Evolutionary conservation across 225 moss, liverwort and hornwort species (phyloP).

Genomic region (Takakia lepidozioides): DNA sequence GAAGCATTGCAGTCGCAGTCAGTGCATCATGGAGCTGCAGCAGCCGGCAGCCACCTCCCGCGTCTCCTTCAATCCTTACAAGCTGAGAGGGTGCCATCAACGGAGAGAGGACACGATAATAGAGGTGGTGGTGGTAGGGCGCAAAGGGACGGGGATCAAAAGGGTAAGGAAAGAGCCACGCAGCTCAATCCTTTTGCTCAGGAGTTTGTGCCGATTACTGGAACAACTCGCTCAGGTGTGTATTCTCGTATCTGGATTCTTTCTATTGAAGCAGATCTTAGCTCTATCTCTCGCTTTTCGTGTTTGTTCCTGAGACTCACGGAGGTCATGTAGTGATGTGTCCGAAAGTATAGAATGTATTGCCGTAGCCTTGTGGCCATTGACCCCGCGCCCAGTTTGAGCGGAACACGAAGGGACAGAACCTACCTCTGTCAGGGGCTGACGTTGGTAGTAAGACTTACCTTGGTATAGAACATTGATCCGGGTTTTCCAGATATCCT

Average conservation of each 20-base stretch:
- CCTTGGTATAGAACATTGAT: too few relatives aligned
- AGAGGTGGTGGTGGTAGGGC: constrained; percentile 12
- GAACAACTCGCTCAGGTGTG: constrained; percentile 27
- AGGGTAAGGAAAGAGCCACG: constrained; percentile 18
- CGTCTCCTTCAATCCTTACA: too few relatives aligned
- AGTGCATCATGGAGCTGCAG: constrained; percentile 87
- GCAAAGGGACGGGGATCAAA: constrained; percentile 22
- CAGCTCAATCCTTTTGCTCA: constrained; percentile 84
- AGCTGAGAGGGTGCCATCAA: too few relatives aligned
- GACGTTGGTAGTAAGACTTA: too few relatives aligned
- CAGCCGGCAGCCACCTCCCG: constrained; percentile 59
- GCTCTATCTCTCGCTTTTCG: neutral
- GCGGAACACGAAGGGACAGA: too few relatives aligned
- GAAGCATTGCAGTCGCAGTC: constrained; percentile 66
- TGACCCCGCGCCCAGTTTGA: too few relatives aligned
- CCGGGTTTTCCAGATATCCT: too few relatives aligned
- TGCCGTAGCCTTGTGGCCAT: too few relatives aligned
- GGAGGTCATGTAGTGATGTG: too few relatives aligned
- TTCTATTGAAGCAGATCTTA: neutral
- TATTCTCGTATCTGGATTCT: constrained; percentile 11
- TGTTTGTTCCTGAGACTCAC: too few relatives aligned
- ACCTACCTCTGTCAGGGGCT: too few relatives aligned
- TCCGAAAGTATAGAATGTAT: neutral
- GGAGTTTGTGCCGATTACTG: constrained; percentile 68
- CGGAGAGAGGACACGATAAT: constrained; percentile 6